Conservation (phyloP, 2,329 filamentous ascomycete genomes). For the Claviceps africana region DNA sequence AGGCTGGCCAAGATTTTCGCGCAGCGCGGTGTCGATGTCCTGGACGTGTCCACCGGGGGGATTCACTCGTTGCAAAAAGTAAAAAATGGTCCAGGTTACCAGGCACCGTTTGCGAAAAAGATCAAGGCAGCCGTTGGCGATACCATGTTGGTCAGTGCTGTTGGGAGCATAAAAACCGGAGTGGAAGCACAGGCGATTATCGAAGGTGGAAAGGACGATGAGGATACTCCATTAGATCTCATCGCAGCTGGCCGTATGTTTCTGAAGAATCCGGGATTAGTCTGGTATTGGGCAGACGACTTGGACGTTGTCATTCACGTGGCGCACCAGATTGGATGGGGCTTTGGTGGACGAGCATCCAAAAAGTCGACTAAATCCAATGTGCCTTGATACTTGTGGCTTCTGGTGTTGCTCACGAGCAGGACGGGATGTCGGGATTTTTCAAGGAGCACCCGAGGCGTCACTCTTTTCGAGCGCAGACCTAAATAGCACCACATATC, state of each 20-base stretch:
- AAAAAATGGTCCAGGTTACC: slow-evolving; percentile 50
- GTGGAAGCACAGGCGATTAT: slow-evolving; percentile 33
- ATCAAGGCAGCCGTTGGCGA: slow-evolving; percentile 60
- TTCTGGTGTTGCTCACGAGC: not conserved
- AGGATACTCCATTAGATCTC: slow-evolving; percentile 32
- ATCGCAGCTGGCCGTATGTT: slow-evolving; percentile 38
- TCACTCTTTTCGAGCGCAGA: not conserved
- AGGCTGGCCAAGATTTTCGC: slow-evolving; percentile 57
- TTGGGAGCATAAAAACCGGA: slow-evolving; percentile 34
- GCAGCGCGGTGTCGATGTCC: slow-evolving; percentile 60
- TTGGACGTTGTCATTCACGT: slow-evolving; percentile 30
- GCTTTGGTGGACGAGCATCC: slow-evolving; percentile 25
- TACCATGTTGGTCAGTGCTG: slow-evolving; percentile 30
- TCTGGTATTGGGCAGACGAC: slow-evolving; percentile 42
- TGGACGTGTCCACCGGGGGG: slow-evolving; percentile 71
- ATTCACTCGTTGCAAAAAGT: slow-evolving; percentile 45
- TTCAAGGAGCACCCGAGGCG: not conserved
- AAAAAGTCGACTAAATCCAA: not conserved
- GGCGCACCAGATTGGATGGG: slow-evolving; percentile 42
- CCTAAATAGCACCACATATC: not conserved
- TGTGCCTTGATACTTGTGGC: not conserved
- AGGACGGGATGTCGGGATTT: not conserved
- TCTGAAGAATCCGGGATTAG: slow-evolving; percentile 43
- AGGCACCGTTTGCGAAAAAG: slow-evolving; percentile 53
- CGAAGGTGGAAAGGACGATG: slow-evolving; percentile 14